Evolutionary conservation across 2,329 filamentous ascomycete species (phyloP), one percentile per base, ranked within the genome.

Genomic region (Metarhizium sp.): DNA sequence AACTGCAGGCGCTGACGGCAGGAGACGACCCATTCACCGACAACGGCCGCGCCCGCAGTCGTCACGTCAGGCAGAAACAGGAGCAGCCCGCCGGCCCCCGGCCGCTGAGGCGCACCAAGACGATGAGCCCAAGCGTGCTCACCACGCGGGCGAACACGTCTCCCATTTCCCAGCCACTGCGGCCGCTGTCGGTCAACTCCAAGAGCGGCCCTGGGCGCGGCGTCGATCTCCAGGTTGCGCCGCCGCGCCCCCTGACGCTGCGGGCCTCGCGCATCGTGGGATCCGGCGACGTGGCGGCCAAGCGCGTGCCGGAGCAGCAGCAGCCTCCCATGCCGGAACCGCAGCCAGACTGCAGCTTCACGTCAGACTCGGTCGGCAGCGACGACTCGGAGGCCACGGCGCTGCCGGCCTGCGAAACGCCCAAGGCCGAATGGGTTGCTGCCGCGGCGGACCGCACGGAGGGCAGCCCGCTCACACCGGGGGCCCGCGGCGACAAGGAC

Each of bases 21-120:
- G 52, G 3, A 2, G 56, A 63, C 25, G 70, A 72, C 34, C 69
- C 70, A 0, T 72, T 72, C 50, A 60, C 69, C 1, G 68, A 68
- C 25, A 45, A 46, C n/a, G 53, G 40, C 6, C 51, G 36, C 1
- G 50, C 49, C 0, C 52, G 52, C 0, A 52, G 25, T 36, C 40
- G 46, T 46, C 53, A 52, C 2, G 55, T 50, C 34, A 51, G 51
- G 36, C 50, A 57, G 13, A 14, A 47, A 10, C 54, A 53, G 10
- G 30, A 30, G n/a, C 51, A 57, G 10, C 56, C 55, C 1, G 52
- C 48, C 4, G 58, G 59, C 4, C 58, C 60, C 11, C 58, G 60
- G 25, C 58, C 60, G 8, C 48, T 61, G 50, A 43, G 59, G 34
- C 56, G 58, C 6, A 56, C 43, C 13, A 65, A 62, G 53, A 65